Conservation (phyloP, 495 filamentous ascomycete species). For the Immersiella caudata region DNA sequence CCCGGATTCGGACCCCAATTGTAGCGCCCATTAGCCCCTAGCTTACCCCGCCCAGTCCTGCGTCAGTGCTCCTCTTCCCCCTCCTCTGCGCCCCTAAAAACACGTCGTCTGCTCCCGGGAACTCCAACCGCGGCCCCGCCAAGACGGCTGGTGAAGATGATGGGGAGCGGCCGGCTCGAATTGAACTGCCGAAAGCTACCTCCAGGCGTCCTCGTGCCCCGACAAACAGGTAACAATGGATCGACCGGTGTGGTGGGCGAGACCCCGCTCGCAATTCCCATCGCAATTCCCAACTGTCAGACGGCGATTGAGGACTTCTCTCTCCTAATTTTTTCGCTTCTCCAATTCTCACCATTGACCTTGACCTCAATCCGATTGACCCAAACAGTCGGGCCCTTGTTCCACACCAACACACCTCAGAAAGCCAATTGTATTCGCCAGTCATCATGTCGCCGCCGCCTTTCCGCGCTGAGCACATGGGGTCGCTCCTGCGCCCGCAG, state of each 20-base stretch:
- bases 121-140: conserved; percentile 5
- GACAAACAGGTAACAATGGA: conserved; percentile 18
- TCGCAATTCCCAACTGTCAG: conserved; percentile 6
- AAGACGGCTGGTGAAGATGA: conserved; percentile 26
- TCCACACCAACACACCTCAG: not conserved
- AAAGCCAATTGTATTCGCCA: conserved; percentile 1
- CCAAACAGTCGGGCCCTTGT: not conserved
- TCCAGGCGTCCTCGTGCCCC: not conserved
- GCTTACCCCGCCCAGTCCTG: not conserved
- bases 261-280: conserved; percentile 9
- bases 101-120: not conserved
- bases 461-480: conserved; percentile 83
- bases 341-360: not conserved
- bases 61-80: not conserved
- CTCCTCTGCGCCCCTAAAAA: not conserved
- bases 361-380: not conserved
- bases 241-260: not conserved
- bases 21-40: not conserved
- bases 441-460: conserved; percentile 58
- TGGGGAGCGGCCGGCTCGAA: conserved; percentile 11
- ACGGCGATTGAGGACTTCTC: not conserved
- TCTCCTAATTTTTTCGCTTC: not conserved
- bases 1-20: not conserved
- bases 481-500: conserved; percentile 76
- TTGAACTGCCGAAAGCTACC: conserved; percentile 22